Conservation (phyloP, 345 rosid species). For the Arabis alpina region DNA sequence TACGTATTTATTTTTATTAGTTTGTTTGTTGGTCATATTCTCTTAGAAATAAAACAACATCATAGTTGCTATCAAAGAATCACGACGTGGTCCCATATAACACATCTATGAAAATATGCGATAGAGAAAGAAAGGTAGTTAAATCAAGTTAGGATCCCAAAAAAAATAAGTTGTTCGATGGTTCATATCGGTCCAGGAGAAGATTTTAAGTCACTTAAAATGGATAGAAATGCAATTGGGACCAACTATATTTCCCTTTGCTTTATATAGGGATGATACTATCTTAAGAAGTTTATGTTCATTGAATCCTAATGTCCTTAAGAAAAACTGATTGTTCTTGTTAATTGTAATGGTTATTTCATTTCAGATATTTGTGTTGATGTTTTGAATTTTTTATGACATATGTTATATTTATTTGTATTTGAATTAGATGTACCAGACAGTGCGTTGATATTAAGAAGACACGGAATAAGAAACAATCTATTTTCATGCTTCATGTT, state of each 20-base stretch:
- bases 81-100: slow-evolving; percentile 32
- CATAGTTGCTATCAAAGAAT: slow-evolving; percentile 35
- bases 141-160: slow-evolving; percentile 21
- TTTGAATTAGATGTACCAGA: slow-evolving; percentile 75
- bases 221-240: slow-evolving; percentile 3
- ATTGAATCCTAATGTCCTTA: neutral
- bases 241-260: neutral
- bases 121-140: neutral
- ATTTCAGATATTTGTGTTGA: neutral
- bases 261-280: neutral
- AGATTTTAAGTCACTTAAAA: neutral
- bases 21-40: slow-evolving; percentile 11
- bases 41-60: slow-evolving; percentile 3
- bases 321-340: neutral
- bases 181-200: slow-evolving; percentile 8
- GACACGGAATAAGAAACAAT: slow-evolving; percentile 63
- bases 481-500: slow-evolving; percentile 83
- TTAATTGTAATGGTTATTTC: neutral
- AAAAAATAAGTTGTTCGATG: slow-evolving; percentile 15
- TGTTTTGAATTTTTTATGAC: neutral
- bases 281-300: neutral
- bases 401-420: neutral
- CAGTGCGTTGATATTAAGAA: slow-evolving; percentile 70
- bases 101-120: neutral
- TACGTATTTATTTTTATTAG: neutral